Evolutionary conservation across 2,329 filamentous ascomycete genomes (phyloP), one percentile per base, ranked within the genome.

Genomic region (Penicillium vulpinum): DNA sequence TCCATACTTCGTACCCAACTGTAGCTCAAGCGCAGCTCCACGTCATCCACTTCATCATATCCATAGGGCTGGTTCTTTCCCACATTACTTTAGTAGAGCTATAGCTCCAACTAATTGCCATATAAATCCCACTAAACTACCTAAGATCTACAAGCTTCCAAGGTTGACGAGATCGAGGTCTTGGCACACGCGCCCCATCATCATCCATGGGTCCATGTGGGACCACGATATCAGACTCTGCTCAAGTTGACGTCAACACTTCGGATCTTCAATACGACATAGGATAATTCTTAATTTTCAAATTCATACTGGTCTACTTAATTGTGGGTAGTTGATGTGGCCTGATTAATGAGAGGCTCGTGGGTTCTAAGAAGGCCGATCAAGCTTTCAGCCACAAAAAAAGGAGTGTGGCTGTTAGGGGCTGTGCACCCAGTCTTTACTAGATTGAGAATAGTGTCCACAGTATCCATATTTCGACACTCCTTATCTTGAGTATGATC

Each of bases 191-290:
- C 48, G 51, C 54, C 31, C 45, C 16, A 51, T 60, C 57, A 57
- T 57, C 55, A 57, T 58, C 36, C 53, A 35, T 51, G 52, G 55
- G 15, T 33, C 10, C 10, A 28, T 31, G 46, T 39, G 49, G 51
- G 58, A 51, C 48, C 7, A 16, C 18, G 24, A 28, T 52, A 52
- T 52, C 53, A 56, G 40, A 56, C 10, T 45, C 40, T 51, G 47
- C 54, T 61, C 57, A 61, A 43, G 33, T 55, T 61, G 59, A 61
- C 59, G 59, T 61, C 59, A 61, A 59, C 35, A 21, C 15, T 56
- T 35, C 21, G 28, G 31, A 28, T 46, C 24, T 50, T 41, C 24
- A 5, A 22, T 21, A 38, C n/a, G 40, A 46, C 21, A 49, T 31
- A 21, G 18, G 4, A 10, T 26, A 26, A 16, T 26, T 11, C n/a